Evolutionary conservation across 768 basidiomycete species (phyloP).

Genomic region (Termitomyces sp.): DNA sequence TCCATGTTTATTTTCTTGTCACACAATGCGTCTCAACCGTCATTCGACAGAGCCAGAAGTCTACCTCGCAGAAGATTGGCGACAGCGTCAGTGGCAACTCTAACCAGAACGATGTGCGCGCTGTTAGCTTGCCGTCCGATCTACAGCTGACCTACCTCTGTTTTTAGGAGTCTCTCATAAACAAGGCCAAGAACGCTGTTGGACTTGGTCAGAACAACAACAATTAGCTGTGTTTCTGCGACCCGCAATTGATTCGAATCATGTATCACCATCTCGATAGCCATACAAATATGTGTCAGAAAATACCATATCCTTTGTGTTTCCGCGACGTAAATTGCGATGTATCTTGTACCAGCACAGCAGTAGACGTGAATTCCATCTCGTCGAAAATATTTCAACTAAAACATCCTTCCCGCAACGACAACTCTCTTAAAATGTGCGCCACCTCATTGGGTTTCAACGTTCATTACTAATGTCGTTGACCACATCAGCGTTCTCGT

Average conservation of each 20-base stretch:
- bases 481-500: no score
- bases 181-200: slow-evolving; percentile 52
- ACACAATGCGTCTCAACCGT: background rate
- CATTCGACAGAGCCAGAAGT: slow-evolving; percentile 45
- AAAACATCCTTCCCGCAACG: no score
- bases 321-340: background rate
- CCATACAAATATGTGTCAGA: background rate
- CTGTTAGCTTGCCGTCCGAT: background rate
- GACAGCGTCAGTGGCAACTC: slow-evolving; percentile 47
- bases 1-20: background rate
- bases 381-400: no score
- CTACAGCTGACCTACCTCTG: background rate
- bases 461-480: no score
- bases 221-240: background rate
- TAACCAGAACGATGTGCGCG: slow-evolving; percentile 39
- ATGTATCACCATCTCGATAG: background rate
- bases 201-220: slow-evolving; percentile 32
- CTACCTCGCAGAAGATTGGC: slow-evolving; percentile 42
- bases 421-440: no score
- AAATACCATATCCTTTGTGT: background rate
- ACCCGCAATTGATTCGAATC: no score
- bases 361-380: no score
- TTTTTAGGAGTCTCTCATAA: slow-evolving; percentile 36
- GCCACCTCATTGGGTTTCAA: no score
- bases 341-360: background rate